phyloP scores from a whole-genome alignment of 306 rosid species.

The Parietaria judaica region DNA sequence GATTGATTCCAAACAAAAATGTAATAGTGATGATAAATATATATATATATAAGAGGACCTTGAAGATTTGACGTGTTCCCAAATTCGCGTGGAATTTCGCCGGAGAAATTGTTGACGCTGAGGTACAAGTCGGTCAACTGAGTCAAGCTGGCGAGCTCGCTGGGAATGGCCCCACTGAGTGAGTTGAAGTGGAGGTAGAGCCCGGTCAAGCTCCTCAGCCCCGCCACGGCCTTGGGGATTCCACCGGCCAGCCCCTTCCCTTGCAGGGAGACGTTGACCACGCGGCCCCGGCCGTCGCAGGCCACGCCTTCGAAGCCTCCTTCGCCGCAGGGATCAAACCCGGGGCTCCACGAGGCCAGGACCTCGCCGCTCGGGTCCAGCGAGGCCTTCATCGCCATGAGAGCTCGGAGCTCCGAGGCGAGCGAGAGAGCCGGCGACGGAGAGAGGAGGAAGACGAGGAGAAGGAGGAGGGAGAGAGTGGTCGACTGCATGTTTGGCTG shows the following conservation, averaged over 20 bases:
- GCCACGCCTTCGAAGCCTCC: constrained; percentile 48
- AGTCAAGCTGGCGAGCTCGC: constrained; percentile 29
- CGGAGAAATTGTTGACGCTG: constrained; percentile 43
- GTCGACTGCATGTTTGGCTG: constrained; percentile 31
- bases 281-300: constrained; percentile 37
- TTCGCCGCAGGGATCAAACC: constrained; percentile 28
- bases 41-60: constrained; percentile 18
- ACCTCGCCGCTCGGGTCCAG: constrained; percentile 39
- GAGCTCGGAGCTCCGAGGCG: constrained; percentile 28
- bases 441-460: constrained; percentile 16
- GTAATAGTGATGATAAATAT: neutral
- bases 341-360: constrained; percentile 32
- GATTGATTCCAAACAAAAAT: neutral
- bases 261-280: constrained; percentile 39
- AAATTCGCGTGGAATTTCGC: constrained; percentile 33
- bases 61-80: constrained; percentile 39
- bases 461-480: constrained; percentile 11
- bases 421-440: constrained; percentile 20
- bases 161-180: constrained; percentile 34
- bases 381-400: constrained; percentile 36
- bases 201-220: constrained; percentile 40
- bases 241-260: constrained; percentile 44
- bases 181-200: constrained; percentile 47
- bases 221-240: constrained; percentile 34
- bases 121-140: constrained; percentile 40